Evolutionary conservation across 1,139 yeast genomes (phyloP).

Genomic region (Debaryomyces fabryi): DNA sequence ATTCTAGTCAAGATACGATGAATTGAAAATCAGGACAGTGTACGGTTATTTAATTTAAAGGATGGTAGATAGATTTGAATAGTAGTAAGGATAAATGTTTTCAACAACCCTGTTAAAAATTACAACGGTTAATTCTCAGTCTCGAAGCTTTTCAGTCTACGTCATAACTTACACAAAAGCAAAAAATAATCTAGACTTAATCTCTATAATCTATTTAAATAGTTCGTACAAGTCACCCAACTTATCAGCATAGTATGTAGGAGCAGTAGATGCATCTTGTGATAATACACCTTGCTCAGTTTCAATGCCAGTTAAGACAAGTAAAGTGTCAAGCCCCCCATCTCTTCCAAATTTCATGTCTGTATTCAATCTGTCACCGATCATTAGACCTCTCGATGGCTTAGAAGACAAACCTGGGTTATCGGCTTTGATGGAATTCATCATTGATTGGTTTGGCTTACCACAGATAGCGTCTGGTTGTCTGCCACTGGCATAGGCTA

Average conservation of each 20-base stretch:
- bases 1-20: not conserved
- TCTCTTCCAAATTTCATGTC: conserved; percentile 90
- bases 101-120: conserved; percentile 5
- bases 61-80: not conserved
- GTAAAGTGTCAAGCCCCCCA: conserved; percentile 80
- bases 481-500: conserved; percentile 77
- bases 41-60: not conserved
- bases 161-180: conserved; percentile 12
- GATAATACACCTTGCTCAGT: conserved; percentile 59
- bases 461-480: conserved; percentile 74
- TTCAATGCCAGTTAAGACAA: conserved; percentile 91
- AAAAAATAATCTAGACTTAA: conserved; percentile 1
- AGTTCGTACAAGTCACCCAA: conserved; percentile 77
- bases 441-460: conserved; percentile 87
- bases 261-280: conserved; percentile 49
- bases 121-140: not conserved
- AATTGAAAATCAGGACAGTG: not conserved
- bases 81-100: not conserved
- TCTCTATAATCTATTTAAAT: conserved; percentile 8
- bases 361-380: conserved; percentile 94
- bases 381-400: conserved; percentile 77
- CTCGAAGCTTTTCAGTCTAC: conserved; percentile 11
- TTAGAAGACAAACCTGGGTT: conserved; percentile 50
- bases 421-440: conserved; percentile 82
- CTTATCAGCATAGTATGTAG: conserved; percentile 70